Base-by-base conservation (phyloP, 2,329 filamentous ascomycete species). In the Chlorencoelia australis region DNA sequence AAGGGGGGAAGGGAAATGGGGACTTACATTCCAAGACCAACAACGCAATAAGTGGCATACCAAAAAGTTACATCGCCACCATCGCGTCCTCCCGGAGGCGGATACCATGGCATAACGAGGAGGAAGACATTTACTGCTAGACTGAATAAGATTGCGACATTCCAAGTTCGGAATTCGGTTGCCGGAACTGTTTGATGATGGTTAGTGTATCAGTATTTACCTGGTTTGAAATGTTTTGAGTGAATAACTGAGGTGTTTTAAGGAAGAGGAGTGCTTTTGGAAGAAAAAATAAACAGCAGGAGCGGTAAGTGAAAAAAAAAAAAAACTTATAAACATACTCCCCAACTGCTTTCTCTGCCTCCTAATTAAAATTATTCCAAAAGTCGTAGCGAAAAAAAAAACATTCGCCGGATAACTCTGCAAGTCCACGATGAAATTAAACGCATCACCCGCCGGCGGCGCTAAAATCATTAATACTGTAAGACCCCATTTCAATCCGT, bases 101-200 rank as follows among this genome's bases (percentile, higher is more conserved):
- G 80, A 45, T 75, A 79, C 80, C 79, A 85, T 0, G 80, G 79
- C 66, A 82, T 81, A 11, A 76, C 65, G 2, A 85, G 58, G 29
- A 82, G 59, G 40, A 75, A 83, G 0, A 76, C 38, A 34, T 80
- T 71, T 0, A 75, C 59, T 0, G 73, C 52, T 30, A 79, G 67
- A 32, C 68, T 74, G 55, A 84, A 80, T 6, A 69, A 48, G 1
- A 83, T 55, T 0, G 69, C 63, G 0, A 67, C 35, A 39, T 75
- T 53, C 76, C 76, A 83, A 0, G 74, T 69, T 5, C 59, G 62
- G 55, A 80, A 83, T n/a, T n/a, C n/a, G n/a, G n/a, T n/a, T n/a
- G n/a, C n/a, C n/a, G n/a, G n/a, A n/a, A n/a, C n/a, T n/a, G n/a
- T n/a, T n/a, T n/a, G n/a, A n/a, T n/a, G n/a, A n/a, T n/a, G n/a